Evolutionary conservation across 2,329 filamentous ascomycete species (phyloP), one percentile per base, ranked within the genome.

Genomic region (Sporothrix dimorphospora): DNA sequence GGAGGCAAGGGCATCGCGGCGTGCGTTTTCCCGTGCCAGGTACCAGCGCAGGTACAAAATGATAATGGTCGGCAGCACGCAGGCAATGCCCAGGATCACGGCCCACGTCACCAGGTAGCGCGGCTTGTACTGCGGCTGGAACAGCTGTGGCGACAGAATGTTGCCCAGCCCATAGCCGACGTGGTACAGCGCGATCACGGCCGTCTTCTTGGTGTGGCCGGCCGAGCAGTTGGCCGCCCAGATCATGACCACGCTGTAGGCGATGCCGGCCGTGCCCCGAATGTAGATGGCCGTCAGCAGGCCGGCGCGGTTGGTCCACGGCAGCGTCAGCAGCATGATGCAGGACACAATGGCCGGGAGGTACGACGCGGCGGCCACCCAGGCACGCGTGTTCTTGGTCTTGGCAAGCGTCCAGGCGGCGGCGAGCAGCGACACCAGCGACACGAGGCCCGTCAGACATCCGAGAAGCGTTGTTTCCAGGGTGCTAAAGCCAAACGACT

Each of bases 111-210:
- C 72, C 3, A 73, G 77, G 34, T 84, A 84, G 4, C 78, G 78
- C 4, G 81, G 82, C 2, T 83, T 81, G 74, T 91, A 87, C n/a
- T 82, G 76, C 0, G 83, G 79, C 68, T 85, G 85, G 78, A 89
- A 91, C 79, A 91, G 90, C 78, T 90, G 90, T 0, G 89, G 89
- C 0, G 88, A 86, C 4, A 84, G 84, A 57, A 90, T 89, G 75
- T 90, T 90, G 5, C 88, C 88, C 1, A 86, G 83, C 74, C 87
- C 89, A 70, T 87, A 87, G 0, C 87, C 88, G 19, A 90, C 82
- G 80, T 88, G 90, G 4, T 90, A 82, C 72, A 89, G 84, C 0
- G 86, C 88, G 34, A 89, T 89, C 19, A 88, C 88, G 38, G 89
- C 85, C 66, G 90, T 88, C 77, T 91, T 90, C 77, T 90, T 90